These are phyloP conservation scores for Wallacemonas sp. DNA, from an alignment of 208 protist species.

Conservation along the genomic window DNA sequence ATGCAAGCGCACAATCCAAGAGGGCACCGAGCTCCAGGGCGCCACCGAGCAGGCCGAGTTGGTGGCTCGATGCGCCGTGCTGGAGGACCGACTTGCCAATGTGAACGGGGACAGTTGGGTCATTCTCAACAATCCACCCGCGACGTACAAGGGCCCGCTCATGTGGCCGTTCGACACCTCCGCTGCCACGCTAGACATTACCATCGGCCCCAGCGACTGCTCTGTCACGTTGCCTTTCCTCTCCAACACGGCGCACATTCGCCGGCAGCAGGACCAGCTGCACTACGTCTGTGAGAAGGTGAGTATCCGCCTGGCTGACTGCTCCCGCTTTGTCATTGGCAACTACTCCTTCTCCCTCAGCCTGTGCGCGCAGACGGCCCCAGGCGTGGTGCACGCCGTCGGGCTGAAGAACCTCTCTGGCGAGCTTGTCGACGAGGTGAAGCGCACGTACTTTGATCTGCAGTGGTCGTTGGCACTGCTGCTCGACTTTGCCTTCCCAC, in stretches of 20 bases:
- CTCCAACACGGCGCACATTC: slow-evolving; percentile 26
- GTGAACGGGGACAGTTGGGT: slow-evolving; percentile 40
- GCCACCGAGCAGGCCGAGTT: slow-evolving; percentile 36
- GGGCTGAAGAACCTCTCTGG: slow-evolving; percentile 11
- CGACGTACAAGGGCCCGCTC: slow-evolving; percentile 33
- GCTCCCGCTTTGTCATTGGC: slow-evolving; percentile 48
- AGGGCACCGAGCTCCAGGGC: slow-evolving; percentile 25
- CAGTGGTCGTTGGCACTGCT: slow-evolving; percentile 68
- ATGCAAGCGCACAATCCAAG: not conserved
- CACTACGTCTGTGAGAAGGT: slow-evolving; percentile 28
- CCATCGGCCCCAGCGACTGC: slow-evolving; percentile 37
- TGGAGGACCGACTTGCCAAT: slow-evolving; percentile 39
- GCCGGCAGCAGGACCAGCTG: slow-evolving; percentile 31
- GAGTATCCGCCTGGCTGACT: slow-evolving; percentile 35
- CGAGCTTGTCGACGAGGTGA: slow-evolving; percentile 36
- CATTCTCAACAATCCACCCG: slow-evolving; percentile 57
- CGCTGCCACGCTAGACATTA: slow-evolving; percentile 30
- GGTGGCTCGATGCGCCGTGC: slow-evolving; percentile 26
- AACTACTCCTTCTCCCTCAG: slow-evolving; percentile 46
- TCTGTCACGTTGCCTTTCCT: slow-evolving; percentile 54
- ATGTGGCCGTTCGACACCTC: slow-evolving; percentile 52
- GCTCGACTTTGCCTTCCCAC: slow-evolving; percentile 67
- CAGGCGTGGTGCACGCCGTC: slow-evolving; percentile 9
- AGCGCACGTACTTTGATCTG: slow-evolving; percentile 56
- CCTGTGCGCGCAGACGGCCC: slow-evolving; percentile 25